Conservation (phyloP, 2,329 filamentous ascomycete genomes). For the Sclerotinia nivalis region DNA sequence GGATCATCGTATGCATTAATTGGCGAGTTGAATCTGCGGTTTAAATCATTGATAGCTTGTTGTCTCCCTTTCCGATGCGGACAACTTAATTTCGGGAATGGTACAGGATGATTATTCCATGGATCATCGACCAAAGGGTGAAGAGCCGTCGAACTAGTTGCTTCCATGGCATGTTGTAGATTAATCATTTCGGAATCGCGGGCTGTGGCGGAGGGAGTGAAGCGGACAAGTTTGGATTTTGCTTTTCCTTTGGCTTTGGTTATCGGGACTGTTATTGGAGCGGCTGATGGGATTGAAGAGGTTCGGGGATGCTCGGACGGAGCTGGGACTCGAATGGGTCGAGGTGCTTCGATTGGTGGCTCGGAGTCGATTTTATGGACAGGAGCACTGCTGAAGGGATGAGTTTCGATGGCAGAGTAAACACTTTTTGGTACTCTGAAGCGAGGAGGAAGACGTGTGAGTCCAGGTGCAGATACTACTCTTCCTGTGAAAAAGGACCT, state of each 20-base stretch:
- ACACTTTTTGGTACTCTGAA: slow-evolving; percentile 40
- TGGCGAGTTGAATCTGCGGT: background rate
- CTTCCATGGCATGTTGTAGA: slow-evolving; percentile 21
- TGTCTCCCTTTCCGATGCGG: slow-evolving; percentile 17
- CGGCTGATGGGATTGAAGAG: background rate
- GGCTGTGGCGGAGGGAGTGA: slow-evolving; percentile 21
- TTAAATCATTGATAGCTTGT: background rate
- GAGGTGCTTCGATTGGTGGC: slow-evolving; percentile 10
- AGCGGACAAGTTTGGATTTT: slow-evolving; percentile 16
- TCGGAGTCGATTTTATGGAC: slow-evolving; percentile 26
- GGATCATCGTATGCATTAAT: background rate
- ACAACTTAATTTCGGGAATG: background rate
- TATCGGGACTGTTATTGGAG: background rate
- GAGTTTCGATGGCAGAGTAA: slow-evolving; percentile 37
- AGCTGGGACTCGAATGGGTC: background rate
- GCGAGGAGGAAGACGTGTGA: slow-evolving; percentile 23
- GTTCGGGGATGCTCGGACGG: slow-evolving; percentile 2
- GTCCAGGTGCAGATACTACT: slow-evolving; percentile 16
- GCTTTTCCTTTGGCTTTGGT: slow-evolving; percentile 5
- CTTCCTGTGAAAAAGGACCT: slow-evolving; percentile 12
- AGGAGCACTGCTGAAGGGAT: slow-evolving; percentile 38
- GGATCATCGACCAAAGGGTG: slow-evolving; percentile 12
- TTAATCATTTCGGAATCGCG: slow-evolving; percentile 22
- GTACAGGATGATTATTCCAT: background rate
- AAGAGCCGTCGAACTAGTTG: slow-evolving; percentile 18